Conservation (phyloP, 176 grass and related monocot species). For the Bonia amplexicaulis region DNA sequence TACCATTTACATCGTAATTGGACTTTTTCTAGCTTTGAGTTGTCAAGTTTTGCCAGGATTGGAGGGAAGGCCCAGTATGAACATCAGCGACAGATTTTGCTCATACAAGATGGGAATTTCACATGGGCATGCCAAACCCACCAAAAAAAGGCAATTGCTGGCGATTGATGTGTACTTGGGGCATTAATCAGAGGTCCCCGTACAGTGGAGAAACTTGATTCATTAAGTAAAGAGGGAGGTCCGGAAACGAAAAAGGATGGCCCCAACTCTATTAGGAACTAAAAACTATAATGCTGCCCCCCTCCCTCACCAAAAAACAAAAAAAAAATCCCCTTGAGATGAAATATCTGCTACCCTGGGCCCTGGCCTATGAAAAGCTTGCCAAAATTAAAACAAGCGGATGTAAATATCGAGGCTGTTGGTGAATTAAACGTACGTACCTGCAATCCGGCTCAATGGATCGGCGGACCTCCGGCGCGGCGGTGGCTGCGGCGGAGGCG, state of each 20-base stretch:
- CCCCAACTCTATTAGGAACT: neutral
- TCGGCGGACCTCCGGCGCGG: neutral
- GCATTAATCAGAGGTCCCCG: neutral
- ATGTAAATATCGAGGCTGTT: neutral
- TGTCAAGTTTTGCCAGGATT: neutral
- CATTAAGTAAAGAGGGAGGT: neutral
- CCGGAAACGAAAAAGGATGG: neutral
- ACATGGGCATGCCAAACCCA: neutral
- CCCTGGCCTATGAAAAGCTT: neutral
- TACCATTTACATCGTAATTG: too few species aligned
- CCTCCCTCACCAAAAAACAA: too few species aligned
- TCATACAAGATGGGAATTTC: neutral
- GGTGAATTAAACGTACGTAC: neutral
- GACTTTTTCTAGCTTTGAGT: neutral
- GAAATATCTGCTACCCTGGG: neutral
- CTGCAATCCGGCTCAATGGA: neutral
- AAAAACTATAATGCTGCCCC: too few species aligned
- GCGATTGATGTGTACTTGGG: neutral
- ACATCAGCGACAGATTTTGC: neutral
- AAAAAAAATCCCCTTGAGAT: neutral
- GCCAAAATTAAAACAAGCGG: neutral
- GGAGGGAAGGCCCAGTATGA: neutral
- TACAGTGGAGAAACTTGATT: neutral
- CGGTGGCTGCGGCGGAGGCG: neutral
- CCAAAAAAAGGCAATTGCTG: neutral